Percentiles rank a stretch among this genome's conserved stretches.
phyloP scores from a whole-genome alignment of 1,284 basidiomycete genomes.

The Cutaneotrichosporon sp. region DNA sequence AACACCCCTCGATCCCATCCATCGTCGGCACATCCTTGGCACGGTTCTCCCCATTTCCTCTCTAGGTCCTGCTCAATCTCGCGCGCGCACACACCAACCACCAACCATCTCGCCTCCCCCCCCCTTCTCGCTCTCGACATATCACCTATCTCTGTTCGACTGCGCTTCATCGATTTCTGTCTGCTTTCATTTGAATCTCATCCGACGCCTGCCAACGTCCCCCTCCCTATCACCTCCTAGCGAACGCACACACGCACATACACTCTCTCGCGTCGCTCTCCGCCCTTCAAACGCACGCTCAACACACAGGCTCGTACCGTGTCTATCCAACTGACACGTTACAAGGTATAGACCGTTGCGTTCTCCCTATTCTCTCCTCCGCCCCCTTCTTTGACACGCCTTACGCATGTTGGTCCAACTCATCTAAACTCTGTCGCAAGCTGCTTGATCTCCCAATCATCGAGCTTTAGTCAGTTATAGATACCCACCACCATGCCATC shows the following conservation, averaged over 20 bases:
- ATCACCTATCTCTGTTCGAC: not conserved
- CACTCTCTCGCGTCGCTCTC: not conserved
- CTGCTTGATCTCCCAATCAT: too few species aligned
- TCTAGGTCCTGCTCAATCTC: not conserved
- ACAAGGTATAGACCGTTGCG: not conserved
- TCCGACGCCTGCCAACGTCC: not conserved
- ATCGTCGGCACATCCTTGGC: not conserved
- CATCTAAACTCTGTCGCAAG: too few species aligned
- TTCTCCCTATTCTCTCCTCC: not conserved
- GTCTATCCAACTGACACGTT: not conserved
- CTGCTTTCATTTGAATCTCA: not conserved
- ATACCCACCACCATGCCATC: constrained; percentile 2
- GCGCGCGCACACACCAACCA: constrained; percentile 1
- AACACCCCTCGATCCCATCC: not conserved
- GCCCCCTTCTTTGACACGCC: too few species aligned
- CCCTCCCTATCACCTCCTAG: not conserved
- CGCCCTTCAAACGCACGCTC: too few species aligned
- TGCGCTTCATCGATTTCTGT: not conserved
- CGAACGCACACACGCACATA: not conserved
- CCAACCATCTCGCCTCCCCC: too few species aligned
- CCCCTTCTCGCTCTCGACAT: too few species aligned
- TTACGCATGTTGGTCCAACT: constrained; percentile 4
- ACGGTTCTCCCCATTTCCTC: not conserved
- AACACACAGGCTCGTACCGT: too few species aligned
- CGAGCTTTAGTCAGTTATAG: not conserved